Evolutionary conservation across 2,329 filamentous ascomycete genomes (phyloP), one percentile per base, ranked within the genome.

Genomic region (Colletotrichum simmondsii): DNA sequence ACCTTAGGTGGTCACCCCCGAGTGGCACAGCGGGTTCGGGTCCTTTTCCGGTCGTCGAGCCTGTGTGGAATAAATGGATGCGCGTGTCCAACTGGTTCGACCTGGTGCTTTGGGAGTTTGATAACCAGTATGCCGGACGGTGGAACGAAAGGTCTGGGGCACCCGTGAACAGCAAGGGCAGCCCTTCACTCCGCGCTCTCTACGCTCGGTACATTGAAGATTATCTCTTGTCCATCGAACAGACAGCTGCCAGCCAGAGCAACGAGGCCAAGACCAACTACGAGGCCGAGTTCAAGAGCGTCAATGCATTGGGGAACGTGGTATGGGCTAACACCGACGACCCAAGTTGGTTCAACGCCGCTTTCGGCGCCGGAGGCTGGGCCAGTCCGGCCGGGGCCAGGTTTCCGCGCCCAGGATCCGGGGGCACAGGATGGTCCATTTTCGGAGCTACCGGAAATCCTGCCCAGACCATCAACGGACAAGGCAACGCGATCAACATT

Each of bases 11-110:
- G 32, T 35, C 66, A 7, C 49, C 24, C 11, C 42, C 22, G 10
- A 5, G 5, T 19, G 57, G 3, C 22, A 30, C 19, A 8, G 35
- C 12, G 14, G 35, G 35, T 12, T 37, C 35, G 12, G 35, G 35
- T 2, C 35, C 35, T 37, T 37, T 37, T 12, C 35, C 16, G 19
- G 57, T 11, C 16, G 42, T 32, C 19, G 64, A 72, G 28, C 16
- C 22, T 16, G 12, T 72, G 24, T 72, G 64, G 69, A 62, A 62
- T 22, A 72, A 72, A 26, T 68, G 56, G 56, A 63, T 68, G 64
- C 64, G 69, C 5, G 64, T 72, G 4, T 72, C 69, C 14, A 72
- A 72, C 57, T 72, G 64, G 69, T 16, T 68, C 10, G 56, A 68
- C 64, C n/a, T 72, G 14, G 69, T 62, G 2, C 22, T 61, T 1